Conservation (phyloP, 106 monocot species). For the Cymbidium sinense region DNA sequence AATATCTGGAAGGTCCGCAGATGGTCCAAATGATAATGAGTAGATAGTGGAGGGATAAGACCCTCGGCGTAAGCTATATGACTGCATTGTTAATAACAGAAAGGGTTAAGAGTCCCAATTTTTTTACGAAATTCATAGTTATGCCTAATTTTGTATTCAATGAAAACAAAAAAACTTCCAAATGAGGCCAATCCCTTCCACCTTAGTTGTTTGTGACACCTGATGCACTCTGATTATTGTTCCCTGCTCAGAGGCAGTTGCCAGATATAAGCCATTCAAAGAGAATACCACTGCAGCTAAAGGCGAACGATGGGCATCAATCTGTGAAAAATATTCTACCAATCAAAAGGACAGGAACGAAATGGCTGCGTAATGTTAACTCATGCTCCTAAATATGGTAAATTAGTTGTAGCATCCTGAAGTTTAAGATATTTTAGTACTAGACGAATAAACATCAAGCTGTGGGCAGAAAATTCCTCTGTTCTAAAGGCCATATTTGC, state of each 20-base stretch:
- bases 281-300: conserved; percentile 78
- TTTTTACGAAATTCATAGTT: neutral
- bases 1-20: conserved; percentile 76
- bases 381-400: neutral
- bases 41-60: conserved; percentile 88
- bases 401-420: neutral
- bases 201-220: conserved; percentile 95
- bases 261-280: conserved; percentile 74
- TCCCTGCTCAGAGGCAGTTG: conserved; percentile 94
- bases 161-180: neutral
- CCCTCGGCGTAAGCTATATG: conserved; percentile 89
- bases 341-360: neutral
- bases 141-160: neutral
- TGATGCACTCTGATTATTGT: conserved; percentile 89
- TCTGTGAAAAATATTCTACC: conserved; percentile 30
- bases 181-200: conserved; percentile 5
- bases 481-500: neutral
- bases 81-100: conserved; percentile 34
- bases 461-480: neutral
- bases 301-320: conserved; percentile 83
- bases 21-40: conserved; percentile 87
- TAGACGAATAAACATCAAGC: neutral
- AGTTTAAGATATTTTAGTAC: neutral
- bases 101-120: neutral
- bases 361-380: neutral